Evolutionary conservation across 164 flowering plant genomes (phyloP).

Genomic region (Umbellularia californica): DNA sequence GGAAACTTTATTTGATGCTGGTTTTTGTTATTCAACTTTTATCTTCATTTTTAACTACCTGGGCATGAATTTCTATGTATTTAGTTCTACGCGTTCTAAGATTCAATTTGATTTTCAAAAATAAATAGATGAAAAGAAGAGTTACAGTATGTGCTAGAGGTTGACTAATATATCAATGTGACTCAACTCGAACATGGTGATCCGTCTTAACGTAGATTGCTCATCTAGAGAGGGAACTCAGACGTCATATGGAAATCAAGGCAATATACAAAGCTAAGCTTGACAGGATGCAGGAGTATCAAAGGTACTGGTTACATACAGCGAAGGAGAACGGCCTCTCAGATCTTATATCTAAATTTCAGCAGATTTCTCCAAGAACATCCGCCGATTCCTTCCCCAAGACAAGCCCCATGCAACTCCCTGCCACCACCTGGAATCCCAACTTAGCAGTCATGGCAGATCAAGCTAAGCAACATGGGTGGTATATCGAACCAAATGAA

Average conservation of each 20-base stretch:
- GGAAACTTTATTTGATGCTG: too few relatives aligned
- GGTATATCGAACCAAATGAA: constrained; percentile 62
- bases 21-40: too few relatives aligned
- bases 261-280: constrained; percentile 24
- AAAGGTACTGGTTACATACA: constrained; percentile 38
- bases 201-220: constrained; percentile 18
- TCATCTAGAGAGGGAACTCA: constrained; percentile 31
- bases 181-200: too few relatives aligned
- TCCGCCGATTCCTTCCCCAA: neutral
- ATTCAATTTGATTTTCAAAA: too few relatives aligned
- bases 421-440: neutral
- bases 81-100: too few relatives aligned
- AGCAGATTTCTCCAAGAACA: neutral
- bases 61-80: too few relatives aligned
- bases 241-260: constrained; percentile 31
- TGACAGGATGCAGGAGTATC: constrained; percentile 40
- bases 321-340: constrained; percentile 49
- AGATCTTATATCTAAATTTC: constrained; percentile 16
- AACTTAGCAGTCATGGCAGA: constrained; percentile 24
- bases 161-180: too few relatives aligned
- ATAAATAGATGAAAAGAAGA: too few relatives aligned
- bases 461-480: constrained; percentile 50
- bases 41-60: too few relatives aligned
- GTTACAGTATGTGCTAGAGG: too few relatives aligned
- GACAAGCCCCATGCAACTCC: constrained; percentile 8